Evolutionary conservation across 345 rosid species (phyloP).

Genomic region (Cardamine chenopodiifolia): DNA sequence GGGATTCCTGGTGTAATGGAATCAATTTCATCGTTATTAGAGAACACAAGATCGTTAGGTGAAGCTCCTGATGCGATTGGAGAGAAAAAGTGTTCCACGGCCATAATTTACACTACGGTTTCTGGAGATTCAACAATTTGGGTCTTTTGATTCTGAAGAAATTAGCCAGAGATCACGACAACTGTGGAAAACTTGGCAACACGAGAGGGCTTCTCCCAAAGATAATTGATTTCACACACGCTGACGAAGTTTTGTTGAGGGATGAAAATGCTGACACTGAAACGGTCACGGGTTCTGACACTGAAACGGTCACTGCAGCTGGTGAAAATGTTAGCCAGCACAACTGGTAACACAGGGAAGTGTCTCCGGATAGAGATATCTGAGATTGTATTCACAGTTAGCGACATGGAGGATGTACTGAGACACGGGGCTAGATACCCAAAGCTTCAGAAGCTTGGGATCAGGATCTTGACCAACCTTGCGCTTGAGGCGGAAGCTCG

Average conservation of each 20-base stretch:
- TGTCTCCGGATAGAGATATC: conserved; percentile 81
- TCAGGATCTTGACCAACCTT: conserved; percentile 70
- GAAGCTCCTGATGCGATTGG: conserved; percentile 69
- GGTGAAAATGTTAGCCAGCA: conserved; percentile 81
- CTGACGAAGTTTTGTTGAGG: conserved; percentile 53
- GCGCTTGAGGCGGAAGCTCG: conserved; percentile 73
- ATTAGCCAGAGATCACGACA: conserved; percentile 84
- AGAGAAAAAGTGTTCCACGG: conserved; percentile 57
- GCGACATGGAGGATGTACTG: conserved; percentile 77
- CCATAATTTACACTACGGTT: conserved; percentile 61
- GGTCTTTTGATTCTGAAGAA: conserved; percentile 84
- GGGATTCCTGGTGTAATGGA: conserved; percentile 95
- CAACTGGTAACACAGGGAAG: conserved; percentile 72
- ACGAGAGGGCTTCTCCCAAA: conserved; percentile 87
- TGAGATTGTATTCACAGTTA: conserved; percentile 82
- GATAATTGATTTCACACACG: conserved; percentile 76
- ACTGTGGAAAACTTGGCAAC: conserved; percentile 92
- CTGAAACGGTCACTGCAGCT: conserved; percentile 76
- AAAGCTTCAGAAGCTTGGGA: conserved; percentile 67
- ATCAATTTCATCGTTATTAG: conserved; percentile 82
- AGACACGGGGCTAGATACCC: conserved; percentile 68
- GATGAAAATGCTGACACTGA: conserved; percentile 49
- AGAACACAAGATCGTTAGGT: conserved; percentile 54
- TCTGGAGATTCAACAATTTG: conserved; percentile 77
- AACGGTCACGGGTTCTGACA: conserved; percentile 57